Evolutionary conservation across 164 flowering plant species (phyloP).

Genomic region (Cinnamomum chago): DNA sequence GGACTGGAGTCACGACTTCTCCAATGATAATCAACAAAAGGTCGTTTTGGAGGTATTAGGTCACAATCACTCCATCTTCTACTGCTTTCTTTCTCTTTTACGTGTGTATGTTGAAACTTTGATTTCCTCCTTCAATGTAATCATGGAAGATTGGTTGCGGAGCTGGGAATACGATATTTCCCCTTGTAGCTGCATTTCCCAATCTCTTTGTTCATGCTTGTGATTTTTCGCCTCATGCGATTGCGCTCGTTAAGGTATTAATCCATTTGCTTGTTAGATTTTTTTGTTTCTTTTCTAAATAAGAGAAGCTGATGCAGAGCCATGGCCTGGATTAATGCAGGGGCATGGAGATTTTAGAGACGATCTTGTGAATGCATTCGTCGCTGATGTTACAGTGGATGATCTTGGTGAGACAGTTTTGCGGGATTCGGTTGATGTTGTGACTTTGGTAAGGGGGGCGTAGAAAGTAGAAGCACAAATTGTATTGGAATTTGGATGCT

Average conservation of each 20-base stretch:
- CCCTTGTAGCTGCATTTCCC: constrained; percentile 40
- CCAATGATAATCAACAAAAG: constrained; percentile 25
- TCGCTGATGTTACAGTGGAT: constrained; percentile 71
- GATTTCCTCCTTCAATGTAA: neutral
- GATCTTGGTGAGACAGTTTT: constrained; percentile 52
- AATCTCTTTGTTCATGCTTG: constrained; percentile 49
- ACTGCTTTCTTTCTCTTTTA: neutral
- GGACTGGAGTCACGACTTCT: constrained; percentile 79
- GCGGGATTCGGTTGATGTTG: constrained; percentile 76
- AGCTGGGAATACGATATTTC: constrained; percentile 52
- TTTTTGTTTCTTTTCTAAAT: neutral
- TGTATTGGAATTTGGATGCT: too few species aligned
- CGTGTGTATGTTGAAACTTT: neutral
- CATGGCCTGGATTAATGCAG: constrained; percentile 32
- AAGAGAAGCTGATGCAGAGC: neutral
- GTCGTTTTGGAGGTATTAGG: constrained; percentile 40
- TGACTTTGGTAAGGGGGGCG: constrained; percentile 65
- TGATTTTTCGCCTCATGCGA: constrained; percentile 46
- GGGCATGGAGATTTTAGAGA: constrained; percentile 58
- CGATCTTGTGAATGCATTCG: constrained; percentile 59
- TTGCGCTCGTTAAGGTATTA: constrained; percentile 39
- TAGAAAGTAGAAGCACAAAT: too few species aligned
- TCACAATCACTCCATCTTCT: neutral
- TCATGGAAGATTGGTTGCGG: constrained; percentile 51
- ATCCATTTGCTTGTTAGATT: neutral